Evolutionary conservation across 306 rosid species (phyloP), one percentile per base, ranked within the genome.

Genomic region (Castanospermum australe): DNA sequence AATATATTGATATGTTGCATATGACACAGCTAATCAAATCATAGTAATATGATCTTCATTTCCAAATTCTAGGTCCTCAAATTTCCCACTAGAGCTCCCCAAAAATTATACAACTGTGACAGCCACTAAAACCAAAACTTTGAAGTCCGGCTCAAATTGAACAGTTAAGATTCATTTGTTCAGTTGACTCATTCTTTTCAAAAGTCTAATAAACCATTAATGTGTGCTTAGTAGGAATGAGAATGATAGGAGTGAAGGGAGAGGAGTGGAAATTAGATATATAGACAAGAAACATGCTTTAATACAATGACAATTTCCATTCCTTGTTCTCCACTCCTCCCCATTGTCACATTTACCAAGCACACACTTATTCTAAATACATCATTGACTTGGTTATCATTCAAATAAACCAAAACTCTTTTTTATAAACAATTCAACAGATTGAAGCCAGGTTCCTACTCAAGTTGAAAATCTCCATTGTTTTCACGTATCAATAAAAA

Each of bases 391-490:
- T 14, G 7, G 6, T 45, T 15, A 55, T 62, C 24, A 13, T 44
- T 76, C 82, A 69, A 71, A 55, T 65, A 32, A 48, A 36, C 33
- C 61, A 39, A 39, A 32, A 32, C 67, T 54, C 55, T 45, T 3
- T 45, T 3, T 1, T 52, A 28, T 32, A 41, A 38, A 71, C 13
- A 70, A 50, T 30, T 41, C 5, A 56, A 71, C 11, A 70, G 48
- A 33, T 3, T 67, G 72, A 56, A 21, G 66, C 14, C 11, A 15
- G 47, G 30, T 15, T 33, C 24, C 69, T 41, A 9, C 65, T 52
- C 44, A 8, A 8, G 25, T 52, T 24, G 45, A 71, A 47, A 70
- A 25, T 3, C 33, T 47, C 22, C 20, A 35, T 18, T 13, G 24
- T 33, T 67, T 56, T 44, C 71, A 41, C 15, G 21, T 35, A 17